A percentile compares a stretch with the other conserved stretches of the same genome.
Evolutionary conservation across 2,329 filamentous ascomycete species (phyloP).

Genomic region (Alternaria triticina): DNA sequence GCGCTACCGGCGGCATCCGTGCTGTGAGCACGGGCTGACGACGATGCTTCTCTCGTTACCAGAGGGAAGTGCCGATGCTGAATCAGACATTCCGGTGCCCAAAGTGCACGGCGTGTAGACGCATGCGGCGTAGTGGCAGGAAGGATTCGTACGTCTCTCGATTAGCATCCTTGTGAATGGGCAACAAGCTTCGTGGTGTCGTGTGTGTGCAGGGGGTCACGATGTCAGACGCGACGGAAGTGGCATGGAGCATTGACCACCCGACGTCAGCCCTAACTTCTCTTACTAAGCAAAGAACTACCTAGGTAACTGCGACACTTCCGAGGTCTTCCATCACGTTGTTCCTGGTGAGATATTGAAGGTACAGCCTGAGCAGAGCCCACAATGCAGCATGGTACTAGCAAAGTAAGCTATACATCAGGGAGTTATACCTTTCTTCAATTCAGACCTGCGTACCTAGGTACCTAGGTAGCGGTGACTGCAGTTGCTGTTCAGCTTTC

Average conservation of each 20-base stretch:
- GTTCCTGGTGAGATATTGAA: too few relatives aligned
- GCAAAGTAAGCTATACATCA: too few relatives aligned
- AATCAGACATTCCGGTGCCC: neutral
- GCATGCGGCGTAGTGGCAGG: neutral
- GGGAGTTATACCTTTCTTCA: too few relatives aligned
- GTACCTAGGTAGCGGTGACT: too few relatives aligned
- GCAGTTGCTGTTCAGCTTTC: too few relatives aligned
- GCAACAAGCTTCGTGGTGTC: neutral
- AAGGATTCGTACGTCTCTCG: neutral
- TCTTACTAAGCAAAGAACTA: neutral
- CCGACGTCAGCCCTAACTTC: conserved; percentile 10
- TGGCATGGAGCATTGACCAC: neutral
- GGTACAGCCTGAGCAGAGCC: too few relatives aligned
- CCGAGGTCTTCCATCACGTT: neutral
- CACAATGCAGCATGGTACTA: too few relatives aligned
- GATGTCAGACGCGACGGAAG: neutral
- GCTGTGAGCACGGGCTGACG: conserved; percentile 6
- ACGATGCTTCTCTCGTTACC: neutral
- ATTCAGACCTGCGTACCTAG: too few relatives aligned
- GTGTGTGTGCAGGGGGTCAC: neutral
- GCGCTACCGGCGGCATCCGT: conserved; percentile 13
- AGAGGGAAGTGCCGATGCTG: neutral
- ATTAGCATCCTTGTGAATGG: neutral
- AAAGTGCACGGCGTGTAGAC: neutral
- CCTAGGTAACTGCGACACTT: neutral